A percentile compares a stretch with the other conserved stretches of the same genome.
Evolutionary conservation across 352 stramenopile species (phyloP).

Genomic region (Ophiocytium majus): DNA sequence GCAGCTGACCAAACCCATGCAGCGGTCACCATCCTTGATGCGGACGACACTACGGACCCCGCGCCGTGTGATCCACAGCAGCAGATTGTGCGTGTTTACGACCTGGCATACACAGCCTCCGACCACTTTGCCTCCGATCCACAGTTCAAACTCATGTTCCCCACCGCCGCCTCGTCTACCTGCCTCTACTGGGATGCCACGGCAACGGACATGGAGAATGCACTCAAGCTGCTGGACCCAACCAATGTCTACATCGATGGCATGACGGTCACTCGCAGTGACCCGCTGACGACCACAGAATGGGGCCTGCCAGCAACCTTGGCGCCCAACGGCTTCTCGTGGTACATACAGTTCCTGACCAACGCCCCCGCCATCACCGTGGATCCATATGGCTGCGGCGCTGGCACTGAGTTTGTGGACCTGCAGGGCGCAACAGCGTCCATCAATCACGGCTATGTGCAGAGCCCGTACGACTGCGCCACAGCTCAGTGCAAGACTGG

Average conservation of each 20-base stretch:
- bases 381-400: background rate
- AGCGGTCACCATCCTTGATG: constrained; percentile 40
- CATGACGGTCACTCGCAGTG: background rate
- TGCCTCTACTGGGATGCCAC: constrained; percentile 64
- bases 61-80: background rate
- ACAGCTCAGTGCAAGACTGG: constrained; percentile 38
- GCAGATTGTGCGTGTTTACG: constrained; percentile 47
- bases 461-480: constrained; percentile 37
- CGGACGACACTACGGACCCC: background rate
- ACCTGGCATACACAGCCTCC: constrained; percentile 32
- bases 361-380: background rate
- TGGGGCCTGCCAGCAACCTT: constrained; percentile 56
- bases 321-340: constrained; percentile 62
- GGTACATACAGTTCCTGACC: constrained; percentile 38
- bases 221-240: constrained; percentile 26
- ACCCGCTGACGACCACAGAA: background rate
- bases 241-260: background rate
- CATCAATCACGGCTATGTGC: background rate
- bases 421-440: constrained; percentile 30
- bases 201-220: constrained; percentile 32
- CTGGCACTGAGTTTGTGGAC: constrained; percentile 56
- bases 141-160: constrained; percentile 51
- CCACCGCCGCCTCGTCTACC: constrained; percentile 45
- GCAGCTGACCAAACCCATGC: constrained; percentile 30
- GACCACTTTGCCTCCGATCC: constrained; percentile 42